A percentile compares a stretch with the other conserved stretches of the same genome.
phyloP scores from a whole-genome alignment of 257 asterid genomes.

The Henckelia pumila region DNA sequence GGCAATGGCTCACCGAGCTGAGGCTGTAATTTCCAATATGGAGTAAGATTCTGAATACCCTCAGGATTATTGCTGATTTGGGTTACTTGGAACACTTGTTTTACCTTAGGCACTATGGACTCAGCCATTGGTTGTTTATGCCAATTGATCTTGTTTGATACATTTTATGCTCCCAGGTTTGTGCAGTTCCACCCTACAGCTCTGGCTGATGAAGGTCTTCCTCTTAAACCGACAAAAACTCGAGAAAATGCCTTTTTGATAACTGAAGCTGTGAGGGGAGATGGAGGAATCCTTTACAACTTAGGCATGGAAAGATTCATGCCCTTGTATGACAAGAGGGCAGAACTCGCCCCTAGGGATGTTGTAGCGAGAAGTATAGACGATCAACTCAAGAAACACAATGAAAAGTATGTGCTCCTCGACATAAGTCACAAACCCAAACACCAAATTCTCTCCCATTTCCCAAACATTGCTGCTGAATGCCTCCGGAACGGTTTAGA shows the following conservation, averaged over 20 bases:
- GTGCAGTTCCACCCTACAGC: constrained; percentile 99
- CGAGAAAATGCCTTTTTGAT: constrained; percentile 88
- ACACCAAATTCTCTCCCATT: constrained; percentile 70
- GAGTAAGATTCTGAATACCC: constrained; percentile 59
- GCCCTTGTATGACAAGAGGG: constrained; percentile 78
- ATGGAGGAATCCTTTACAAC: constrained; percentile 91
- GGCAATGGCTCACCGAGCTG: constrained; percentile 97
- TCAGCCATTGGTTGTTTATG: not conserved
- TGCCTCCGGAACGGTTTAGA: constrained; percentile 83
- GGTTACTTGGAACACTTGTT: not conserved
- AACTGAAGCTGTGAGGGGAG: constrained; percentile 97
- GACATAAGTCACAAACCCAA: constrained; percentile 81
- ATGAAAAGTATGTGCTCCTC: constrained; percentile 82
- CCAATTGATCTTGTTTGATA: not conserved
- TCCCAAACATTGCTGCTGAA: constrained; percentile 94
- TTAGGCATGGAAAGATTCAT: constrained; percentile 77
- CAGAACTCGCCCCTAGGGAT: constrained; percentile 98
- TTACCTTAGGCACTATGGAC: not conserved
- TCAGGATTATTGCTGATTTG: not conserved
- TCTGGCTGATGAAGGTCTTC: constrained; percentile 95
- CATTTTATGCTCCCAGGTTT: constrained; percentile 48
- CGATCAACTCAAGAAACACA: constrained; percentile 85
- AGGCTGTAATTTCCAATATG: constrained; percentile 94
- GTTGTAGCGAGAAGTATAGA: constrained; percentile 94
- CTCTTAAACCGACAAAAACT: constrained; percentile 55